Evolutionary conservation across 1,284 basidiomycete species (phyloP), one percentile per base, ranked within the genome.

Genomic region (Veloboletus limbatus): DNA sequence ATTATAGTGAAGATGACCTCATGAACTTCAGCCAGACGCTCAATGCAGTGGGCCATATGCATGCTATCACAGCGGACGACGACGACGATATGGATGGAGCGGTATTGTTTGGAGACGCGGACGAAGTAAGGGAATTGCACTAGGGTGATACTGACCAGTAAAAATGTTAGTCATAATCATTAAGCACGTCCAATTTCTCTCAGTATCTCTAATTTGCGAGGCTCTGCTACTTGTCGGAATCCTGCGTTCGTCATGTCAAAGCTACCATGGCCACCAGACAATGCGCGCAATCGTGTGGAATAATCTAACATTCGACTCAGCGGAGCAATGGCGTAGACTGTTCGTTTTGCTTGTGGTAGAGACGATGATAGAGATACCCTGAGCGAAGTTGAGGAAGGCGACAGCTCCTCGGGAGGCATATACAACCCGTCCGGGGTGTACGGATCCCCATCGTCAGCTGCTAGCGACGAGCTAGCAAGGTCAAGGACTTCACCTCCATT

Each of bases 261-360:
- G 17, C 75, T 67, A 6, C 89, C 92, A 59, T 88, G 81, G 2
- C 91, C 91, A 34, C 87, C 91, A 0, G 88, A 88, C 18, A 94
- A 66, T 0, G 92, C 85, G 14, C 92, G 80, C 40, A 94, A 65
- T 21, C 89, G 76, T 41, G 74, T 83, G 17, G 86, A 85, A 59
- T 90, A 94, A 60, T 91, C 83, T 21, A 94, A 72, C 77, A 92
- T 82, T 55, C 77, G 78, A 53, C 83, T 86, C 20, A 94, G 73
- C 4, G 91, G 92, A 8, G 86, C 88, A 21, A 82, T 57, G 3
- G 87, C 85, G 49, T 80, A 67, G 17, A 92, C 69, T n/a, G 79
- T 75, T 20, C 82, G 77, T 57, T 78, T 83, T 45, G 75, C 63
- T 48, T 62, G 65, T 43, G 69, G 69, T 1, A 69, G 53, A 13